A percentile compares a stretch with the other conserved stretches of the same genome.
Conservation (phyloP, 345 rosid genomes). For the Camelina hispida region DNA sequence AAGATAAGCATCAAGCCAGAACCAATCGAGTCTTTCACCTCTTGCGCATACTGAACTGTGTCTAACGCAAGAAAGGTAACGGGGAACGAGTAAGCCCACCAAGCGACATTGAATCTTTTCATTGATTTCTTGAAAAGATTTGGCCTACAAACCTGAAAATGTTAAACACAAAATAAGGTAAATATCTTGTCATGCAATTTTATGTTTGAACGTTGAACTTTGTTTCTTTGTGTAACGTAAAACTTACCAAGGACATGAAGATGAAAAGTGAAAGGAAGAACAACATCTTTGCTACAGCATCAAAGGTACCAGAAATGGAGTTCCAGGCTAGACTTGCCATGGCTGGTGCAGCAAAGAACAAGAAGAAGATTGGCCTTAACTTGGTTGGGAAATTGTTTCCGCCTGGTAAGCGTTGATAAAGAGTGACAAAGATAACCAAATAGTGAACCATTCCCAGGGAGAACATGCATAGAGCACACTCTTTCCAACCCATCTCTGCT, state of each 20-base stretch:
- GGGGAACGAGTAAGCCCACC: slow-evolving; percentile 75
- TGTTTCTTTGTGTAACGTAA: not conserved
- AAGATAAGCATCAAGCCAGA: slow-evolving; percentile 50
- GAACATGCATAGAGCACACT: slow-evolving; percentile 64
- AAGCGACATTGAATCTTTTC: slow-evolving; percentile 67
- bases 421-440: slow-evolving; percentile 71
- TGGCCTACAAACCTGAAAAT: slow-evolving; percentile 63
- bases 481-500: slow-evolving; percentile 63
- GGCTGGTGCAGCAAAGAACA: slow-evolving; percentile 79
- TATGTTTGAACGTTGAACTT: not conserved
- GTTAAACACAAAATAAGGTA: not conserved
- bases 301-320: slow-evolving; percentile 62
- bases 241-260: slow-evolving; percentile 63
- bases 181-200: slow-evolving; percentile 2
- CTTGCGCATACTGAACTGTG: slow-evolving; percentile 59
- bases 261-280: slow-evolving; percentile 66
- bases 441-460: slow-evolving; percentile 72
- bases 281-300: slow-evolving; percentile 56
- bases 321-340: slow-evolving; percentile 68
- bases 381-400: slow-evolving; percentile 48
- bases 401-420: slow-evolving; percentile 65
- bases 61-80: slow-evolving; percentile 64
- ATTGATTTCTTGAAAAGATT: slow-evolving; percentile 65
- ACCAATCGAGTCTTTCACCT: slow-evolving; percentile 47
- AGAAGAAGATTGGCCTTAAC: slow-evolving; percentile 66